phyloP scores from a whole-genome alignment of 2,329 filamentous ascomycete genomes.

The Xylariaceae sp. region DNA sequence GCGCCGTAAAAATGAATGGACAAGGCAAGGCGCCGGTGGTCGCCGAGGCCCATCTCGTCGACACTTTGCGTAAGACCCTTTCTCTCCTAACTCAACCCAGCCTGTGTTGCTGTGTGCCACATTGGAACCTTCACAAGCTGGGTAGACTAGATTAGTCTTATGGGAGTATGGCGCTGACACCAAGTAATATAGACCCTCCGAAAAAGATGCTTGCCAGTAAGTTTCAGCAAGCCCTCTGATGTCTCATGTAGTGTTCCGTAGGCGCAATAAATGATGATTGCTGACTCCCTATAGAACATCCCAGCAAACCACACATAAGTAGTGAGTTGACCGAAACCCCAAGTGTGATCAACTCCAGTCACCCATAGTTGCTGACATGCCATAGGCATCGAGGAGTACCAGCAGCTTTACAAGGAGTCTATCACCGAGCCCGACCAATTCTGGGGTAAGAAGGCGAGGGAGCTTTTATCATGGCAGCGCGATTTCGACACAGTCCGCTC shows the following conservation, averaged over 20 bases:
- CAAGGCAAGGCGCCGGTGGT: constrained; percentile 55
- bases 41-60: constrained; percentile 68
- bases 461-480: constrained; percentile 81
- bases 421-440: constrained; percentile 86
- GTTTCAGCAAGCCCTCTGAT: constrained; percentile 25
- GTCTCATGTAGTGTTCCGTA: neutral
- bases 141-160: neutral
- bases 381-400: constrained; percentile 60
- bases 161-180: constrained; percentile 21
- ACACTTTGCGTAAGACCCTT: constrained; percentile 58
- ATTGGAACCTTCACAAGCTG: neutral
- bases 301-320: constrained; percentile 60
- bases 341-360: neutral
- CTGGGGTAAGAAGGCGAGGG: constrained; percentile 80
- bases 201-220: constrained; percentile 63
- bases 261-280: neutral
- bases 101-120: neutral
- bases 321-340: constrained; percentile 43
- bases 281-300: constrained; percentile 52
- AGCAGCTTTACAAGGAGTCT: constrained; percentile 70
- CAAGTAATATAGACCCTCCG: constrained; percentile 48
- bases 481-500: constrained; percentile 87
- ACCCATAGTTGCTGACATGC: constrained; percentile 22
- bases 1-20: constrained; percentile 40
- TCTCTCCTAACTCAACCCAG: neutral